phyloP scores from a whole-genome alignment of 805 yeast species.

The Monosporozyma aquatica region DNA sequence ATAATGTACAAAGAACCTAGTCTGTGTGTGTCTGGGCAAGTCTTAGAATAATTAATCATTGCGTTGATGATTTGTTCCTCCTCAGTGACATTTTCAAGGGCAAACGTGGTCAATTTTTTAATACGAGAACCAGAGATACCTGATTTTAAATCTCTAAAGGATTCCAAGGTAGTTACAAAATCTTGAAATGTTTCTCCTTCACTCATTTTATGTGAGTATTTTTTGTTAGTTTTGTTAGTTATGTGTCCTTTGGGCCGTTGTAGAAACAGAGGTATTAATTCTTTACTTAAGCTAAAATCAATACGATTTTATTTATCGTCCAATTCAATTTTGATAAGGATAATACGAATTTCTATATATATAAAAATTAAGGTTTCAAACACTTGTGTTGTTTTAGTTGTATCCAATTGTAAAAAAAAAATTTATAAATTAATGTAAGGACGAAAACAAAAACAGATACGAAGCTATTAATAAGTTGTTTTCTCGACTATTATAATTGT shows the following conservation, averaged over 20 bases:
- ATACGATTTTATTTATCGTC: no score
- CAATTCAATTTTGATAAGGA: no score
- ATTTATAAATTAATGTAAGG: no score
- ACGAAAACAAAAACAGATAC: background rate
- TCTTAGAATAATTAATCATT: conserved; percentile 44
- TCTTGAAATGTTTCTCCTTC: conserved; percentile 24
- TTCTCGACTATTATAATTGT: background rate
- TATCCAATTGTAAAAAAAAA: no score
- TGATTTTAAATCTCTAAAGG: conserved; percentile 49
- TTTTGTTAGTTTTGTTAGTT: background rate
- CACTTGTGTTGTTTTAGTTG: background rate
- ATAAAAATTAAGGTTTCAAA: background rate
- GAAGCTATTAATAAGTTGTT: no score
- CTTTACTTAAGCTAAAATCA: no score
- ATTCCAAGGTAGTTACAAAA: conserved; percentile 35
- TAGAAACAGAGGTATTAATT: no score
- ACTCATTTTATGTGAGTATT: conserved; percentile 7
- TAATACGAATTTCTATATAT: background rate
- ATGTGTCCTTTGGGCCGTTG: no score
- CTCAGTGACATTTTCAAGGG: conserved; percentile 52
- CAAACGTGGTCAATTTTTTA: conserved; percentile 70
- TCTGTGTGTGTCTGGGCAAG: conserved; percentile 71
- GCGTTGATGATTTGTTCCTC: conserved; percentile 22
- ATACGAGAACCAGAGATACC: conserved; percentile 96
- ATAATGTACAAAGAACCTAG: conserved; percentile 85